Evolutionary conservation across 78 protist genomes (phyloP), one percentile per base, ranked within the genome.

Genomic region (Chrysochromulina parva): DNA sequence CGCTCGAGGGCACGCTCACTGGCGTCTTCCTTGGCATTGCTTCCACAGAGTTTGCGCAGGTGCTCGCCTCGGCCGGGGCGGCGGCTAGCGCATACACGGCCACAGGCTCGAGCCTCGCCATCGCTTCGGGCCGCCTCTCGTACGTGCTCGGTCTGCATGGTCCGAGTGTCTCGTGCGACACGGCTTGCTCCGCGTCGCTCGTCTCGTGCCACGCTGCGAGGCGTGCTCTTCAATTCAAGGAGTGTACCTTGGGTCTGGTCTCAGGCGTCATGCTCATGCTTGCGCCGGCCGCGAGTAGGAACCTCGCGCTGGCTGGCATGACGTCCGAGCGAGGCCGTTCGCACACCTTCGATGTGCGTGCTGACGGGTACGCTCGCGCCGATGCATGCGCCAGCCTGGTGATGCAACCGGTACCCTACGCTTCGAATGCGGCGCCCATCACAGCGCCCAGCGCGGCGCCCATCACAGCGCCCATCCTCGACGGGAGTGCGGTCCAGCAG

Each of bases 171-270:
- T 54, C 96, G 0, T 28, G 96, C 17, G 98, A 97, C 89, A 96
- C 98, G 20, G 98, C 98, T 10, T 97, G 98, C 91, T 93, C 96
- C 28, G 71, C 93, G 7, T 93, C 98, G 54, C 92, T 97, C 52
- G 93, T 93, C 50, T 94, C 98, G 38, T 50, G 95, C 20, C 57
- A 94, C 65, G 22, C 84, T 19, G 98, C 97, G 38, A 58, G 6
- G 62, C 62, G 62, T 11, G 62, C 62, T 11, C 22, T 58, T 6
- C 62, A 58, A 11, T 13, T 58, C 22, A 6, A 11, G 22, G 62
- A 58, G 24, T 95, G 95, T 66, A 73, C 78, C 52, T 0, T 66
- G 24, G 97, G 97, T 11, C 48, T 96, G 38, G 88, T 69, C 17
- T 28, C 26, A 9, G 59, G 50, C 20, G 47, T 11, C 48, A 38